phyloP scores from a whole-genome alignment of 2,329 filamentous ascomycete genomes.

The Orbilia ellipsospora region DNA sequence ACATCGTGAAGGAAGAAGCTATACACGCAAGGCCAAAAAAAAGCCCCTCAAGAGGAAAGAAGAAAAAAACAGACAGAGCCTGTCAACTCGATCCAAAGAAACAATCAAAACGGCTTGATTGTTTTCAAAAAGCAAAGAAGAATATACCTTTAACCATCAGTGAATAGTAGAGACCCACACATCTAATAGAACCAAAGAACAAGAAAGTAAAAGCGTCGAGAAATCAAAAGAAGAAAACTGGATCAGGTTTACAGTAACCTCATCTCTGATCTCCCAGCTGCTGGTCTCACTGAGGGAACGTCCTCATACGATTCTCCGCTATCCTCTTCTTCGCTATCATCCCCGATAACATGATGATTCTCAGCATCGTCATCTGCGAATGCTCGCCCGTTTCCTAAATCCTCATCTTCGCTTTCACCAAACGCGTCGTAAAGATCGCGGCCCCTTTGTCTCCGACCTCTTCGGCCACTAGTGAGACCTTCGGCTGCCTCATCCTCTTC shows the following conservation, averaged over 20 bases:
- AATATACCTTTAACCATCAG: slow-evolving; percentile 14
- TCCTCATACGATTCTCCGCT: slow-evolving; percentile 58
- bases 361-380: slow-evolving; percentile 63
- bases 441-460: slow-evolving; percentile 69
- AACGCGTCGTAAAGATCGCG: slow-evolving; percentile 98
- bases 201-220: background rate
- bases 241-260: slow-evolving; percentile 34
- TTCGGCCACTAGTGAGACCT: slow-evolving; percentile 63
- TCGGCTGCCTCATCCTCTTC: slow-evolving; percentile 78
- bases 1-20: background rate
- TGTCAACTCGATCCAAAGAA: slow-evolving; percentile 3
- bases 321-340: slow-evolving; percentile 56
- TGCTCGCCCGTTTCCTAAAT: slow-evolving; percentile 62
- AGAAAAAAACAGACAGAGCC: background rate
- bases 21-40: background rate
- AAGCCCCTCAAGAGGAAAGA: slow-evolving; percentile 10
- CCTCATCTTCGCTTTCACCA: slow-evolving; percentile 88
- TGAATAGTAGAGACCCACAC: slow-evolving; percentile 31
- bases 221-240: slow-evolving; percentile 7
- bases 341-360: slow-evolving; percentile 59
- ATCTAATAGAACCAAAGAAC: slow-evolving; percentile 30
- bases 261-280: slow-evolving; percentile 28
- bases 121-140: slow-evolving; percentile 6
- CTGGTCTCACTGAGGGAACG: slow-evolving; percentile 42
- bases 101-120: background rate